Base-by-base conservation (phyloP, 1,284 basidiomycete species). In the Neolentinus lepideus region DNA sequence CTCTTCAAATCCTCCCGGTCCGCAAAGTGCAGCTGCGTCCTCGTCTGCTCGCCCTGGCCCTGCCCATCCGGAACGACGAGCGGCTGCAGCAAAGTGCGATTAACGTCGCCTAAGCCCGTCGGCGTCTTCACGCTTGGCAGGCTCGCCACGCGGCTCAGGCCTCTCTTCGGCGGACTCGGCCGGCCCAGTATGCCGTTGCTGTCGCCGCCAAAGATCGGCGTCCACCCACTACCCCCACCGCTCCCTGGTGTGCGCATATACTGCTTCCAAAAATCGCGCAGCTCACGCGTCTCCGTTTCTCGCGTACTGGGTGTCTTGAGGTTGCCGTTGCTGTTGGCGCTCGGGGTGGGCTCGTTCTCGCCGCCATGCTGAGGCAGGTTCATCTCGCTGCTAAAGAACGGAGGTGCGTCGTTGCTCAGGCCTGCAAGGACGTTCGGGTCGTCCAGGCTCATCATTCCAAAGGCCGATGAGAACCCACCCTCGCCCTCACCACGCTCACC, bases 261-360 rank as follows among this genome's bases (percentile, higher is more conserved):
- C 62, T 81, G 75, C 68, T 78, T 87, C 88, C 88, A 90, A 62
- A 88, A 83, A 55, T 89, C 85, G 53, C 76, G 73, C 63, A 88
- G 64, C 61, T 88, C 84, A 57, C 76, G 73, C 59, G 74, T 71
- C 51, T 85, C 84, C 29, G 67, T 68, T 47, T 80, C 73, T 61
- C 76, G 67, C 59, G 73, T 65, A 26, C 63, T 60, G 19, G 61
- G 59, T 61, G 65, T 50, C 22, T 29, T 29, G 59, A 63, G 68
- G 38, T 10, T 48, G 38, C 21, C 51, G 43, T n/a, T n/a, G n/a
- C n/a, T 19, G 9, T 48, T 45, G n/a, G 26, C 12, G 14, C 36
- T 25, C 36, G 35, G 51, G 14, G 12, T 29, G 11, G 25, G 51
- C 33, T 52, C 36, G 21, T 54, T 35, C 52, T 54, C 33, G 14